These are phyloP conservation scores for Phytophthora sp. DNA, from an alignment of 352 stramenopile species.

Conservation along the genomic window DNA sequence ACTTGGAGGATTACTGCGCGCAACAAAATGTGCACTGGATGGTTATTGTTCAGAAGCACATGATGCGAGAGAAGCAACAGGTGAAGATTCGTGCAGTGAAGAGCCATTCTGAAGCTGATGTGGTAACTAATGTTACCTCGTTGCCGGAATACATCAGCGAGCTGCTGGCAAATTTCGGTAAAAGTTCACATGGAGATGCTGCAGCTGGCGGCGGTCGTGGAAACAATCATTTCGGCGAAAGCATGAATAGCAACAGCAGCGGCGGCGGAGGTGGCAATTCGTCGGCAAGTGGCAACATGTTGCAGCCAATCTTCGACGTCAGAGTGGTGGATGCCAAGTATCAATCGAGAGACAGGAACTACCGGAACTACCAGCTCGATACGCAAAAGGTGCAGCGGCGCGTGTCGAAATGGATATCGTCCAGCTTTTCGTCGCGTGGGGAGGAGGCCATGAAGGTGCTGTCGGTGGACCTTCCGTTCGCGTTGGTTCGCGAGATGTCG, in stretches of 20 bases:
- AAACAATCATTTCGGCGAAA: constrained; percentile 33
- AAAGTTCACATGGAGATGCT: constrained; percentile 21
- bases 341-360: constrained; percentile 51
- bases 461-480: constrained; percentile 82
- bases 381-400: constrained; percentile 81
- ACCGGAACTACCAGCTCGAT: constrained; percentile 70
- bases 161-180: constrained; percentile 35
- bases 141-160: constrained; percentile 75
- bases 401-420: constrained; percentile 89
- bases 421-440: constrained; percentile 73
- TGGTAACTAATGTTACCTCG: constrained; percentile 65
- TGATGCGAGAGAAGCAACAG: constrained; percentile 86
- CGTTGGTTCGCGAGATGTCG: constrained; percentile 80
- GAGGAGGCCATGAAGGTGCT: constrained; percentile 87
- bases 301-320: constrained; percentile 82
- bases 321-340: constrained; percentile 77
- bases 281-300: constrained; percentile 5
- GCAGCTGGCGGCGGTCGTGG: constrained; percentile 20
- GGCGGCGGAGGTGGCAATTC: constrained; percentile 8
- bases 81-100: constrained; percentile 83
- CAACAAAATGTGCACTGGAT: constrained; percentile 83
- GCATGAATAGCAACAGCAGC: constrained; percentile 25
- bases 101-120: constrained; percentile 69
- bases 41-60: constrained; percentile 86
- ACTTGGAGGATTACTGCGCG: constrained; percentile 84